phyloP scores from a whole-genome alignment of 306 rosid species.

The Begonia masoniana region DNA sequence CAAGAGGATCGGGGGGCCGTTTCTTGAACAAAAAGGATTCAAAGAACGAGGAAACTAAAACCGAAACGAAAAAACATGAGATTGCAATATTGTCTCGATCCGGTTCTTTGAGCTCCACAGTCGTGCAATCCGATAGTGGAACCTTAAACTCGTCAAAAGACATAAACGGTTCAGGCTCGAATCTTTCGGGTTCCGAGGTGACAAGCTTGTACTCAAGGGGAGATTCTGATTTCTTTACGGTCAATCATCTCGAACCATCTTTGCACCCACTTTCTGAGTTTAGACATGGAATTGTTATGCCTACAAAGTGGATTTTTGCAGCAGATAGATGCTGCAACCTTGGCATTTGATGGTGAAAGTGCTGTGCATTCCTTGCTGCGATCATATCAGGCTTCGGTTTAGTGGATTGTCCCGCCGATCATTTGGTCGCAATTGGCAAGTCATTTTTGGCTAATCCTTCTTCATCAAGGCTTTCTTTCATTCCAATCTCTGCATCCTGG shows the following conservation, averaged over 20 bases:
- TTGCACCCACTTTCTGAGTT: slow-evolving; percentile 39
- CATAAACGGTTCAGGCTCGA: slow-evolving; percentile 43
- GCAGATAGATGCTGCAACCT: slow-evolving; percentile 59
- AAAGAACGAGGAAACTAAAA: slow-evolving; percentile 15
- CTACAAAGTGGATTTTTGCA: slow-evolving; percentile 72
- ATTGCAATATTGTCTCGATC: slow-evolving; percentile 19
- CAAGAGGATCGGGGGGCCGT: slow-evolving; percentile 91
- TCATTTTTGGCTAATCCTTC: slow-evolving; percentile 51
- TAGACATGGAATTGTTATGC: slow-evolving; percentile 42
- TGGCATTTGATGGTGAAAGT: slow-evolving; percentile 35
- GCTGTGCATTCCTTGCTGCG: slow-evolving; percentile 24
- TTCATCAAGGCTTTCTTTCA: no score
- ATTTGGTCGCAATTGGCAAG: slow-evolving; percentile 48
- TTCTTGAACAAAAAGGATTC: slow-evolving; percentile 52
- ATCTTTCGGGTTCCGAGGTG: slow-evolving; percentile 63
- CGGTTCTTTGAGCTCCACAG: slow-evolving; percentile 58
- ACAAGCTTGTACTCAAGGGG: slow-evolving; percentile 50
- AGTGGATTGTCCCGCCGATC: slow-evolving; percentile 23
- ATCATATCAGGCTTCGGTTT: slow-evolving; percentile 27
- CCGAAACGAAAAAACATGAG: slow-evolving; percentile 20
- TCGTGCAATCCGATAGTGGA: slow-evolving; percentile 58
- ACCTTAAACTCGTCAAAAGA: slow-evolving; percentile 61
- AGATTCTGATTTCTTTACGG: slow-evolving; percentile 29
- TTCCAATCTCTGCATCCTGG: no score
- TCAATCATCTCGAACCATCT: slow-evolving; percentile 35